These are phyloP conservation scores for Zizania palustris DNA, from an alignment of 202 grass and related monocot species.

Conservation along the genomic window DNA sequence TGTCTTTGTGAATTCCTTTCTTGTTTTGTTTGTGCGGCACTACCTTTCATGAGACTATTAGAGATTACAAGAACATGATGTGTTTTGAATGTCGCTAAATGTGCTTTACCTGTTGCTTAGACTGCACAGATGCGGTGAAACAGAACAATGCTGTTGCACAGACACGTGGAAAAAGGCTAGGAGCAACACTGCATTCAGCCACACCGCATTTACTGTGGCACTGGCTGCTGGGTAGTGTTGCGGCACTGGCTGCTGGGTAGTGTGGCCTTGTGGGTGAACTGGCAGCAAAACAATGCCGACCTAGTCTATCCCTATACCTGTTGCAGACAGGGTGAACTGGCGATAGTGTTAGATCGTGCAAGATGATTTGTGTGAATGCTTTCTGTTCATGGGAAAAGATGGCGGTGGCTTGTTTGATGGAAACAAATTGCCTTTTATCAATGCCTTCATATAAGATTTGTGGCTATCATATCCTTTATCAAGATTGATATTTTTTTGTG, in stretches of 20 bases:
- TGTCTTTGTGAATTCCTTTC: conserved; percentile 9
- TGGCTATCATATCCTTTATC: not conserved
- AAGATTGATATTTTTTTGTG: not conserved
- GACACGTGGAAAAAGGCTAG: not conserved
- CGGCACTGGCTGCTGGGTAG: not conserved
- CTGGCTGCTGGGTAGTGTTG: not conserved
- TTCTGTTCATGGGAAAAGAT: not conserved
- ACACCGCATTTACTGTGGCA: not conserved
- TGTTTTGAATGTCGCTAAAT: not conserved
- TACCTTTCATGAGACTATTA: not conserved
- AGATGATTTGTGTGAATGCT: not conserved
- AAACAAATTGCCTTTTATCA: not conserved
- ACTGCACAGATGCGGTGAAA: not conserved
- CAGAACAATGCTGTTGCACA: not conserved
- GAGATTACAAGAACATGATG: not conserved
- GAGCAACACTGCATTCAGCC: not conserved
- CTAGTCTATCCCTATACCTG: not conserved
- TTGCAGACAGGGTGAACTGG: not conserved
- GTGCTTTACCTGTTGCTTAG: not conserved
- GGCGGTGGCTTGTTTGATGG: not conserved
- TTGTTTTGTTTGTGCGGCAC: conserved; percentile 6
- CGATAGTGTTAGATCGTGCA: not conserved
- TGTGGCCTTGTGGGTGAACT: not conserved
- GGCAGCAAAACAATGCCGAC: not conserved
- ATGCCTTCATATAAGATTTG: not conserved